phyloP scores from a whole-genome alignment of 2,329 filamentous ascomycete species.

The Helminthosporium solani region DNA sequence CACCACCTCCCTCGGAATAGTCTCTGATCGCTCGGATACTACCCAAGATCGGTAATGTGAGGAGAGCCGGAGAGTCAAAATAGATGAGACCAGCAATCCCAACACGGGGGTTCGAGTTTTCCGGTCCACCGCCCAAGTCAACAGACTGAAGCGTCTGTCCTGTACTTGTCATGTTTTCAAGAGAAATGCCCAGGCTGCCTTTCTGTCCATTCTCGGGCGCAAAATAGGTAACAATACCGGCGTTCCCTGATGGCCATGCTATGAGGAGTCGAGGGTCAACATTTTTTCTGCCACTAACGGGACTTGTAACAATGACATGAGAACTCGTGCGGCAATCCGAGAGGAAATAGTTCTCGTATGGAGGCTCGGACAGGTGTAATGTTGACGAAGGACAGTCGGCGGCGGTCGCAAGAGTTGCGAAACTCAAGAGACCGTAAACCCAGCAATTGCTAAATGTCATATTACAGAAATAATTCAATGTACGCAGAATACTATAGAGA shows the following conservation, averaged over 20 bases:
- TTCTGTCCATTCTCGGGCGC: slow-evolving; percentile 55
- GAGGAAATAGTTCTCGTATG: slow-evolving; percentile 66
- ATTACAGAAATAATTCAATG: no score
- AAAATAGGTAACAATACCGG: slow-evolving; percentile 60
- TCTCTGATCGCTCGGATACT: slow-evolving; percentile 65
- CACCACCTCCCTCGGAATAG: slow-evolving; percentile 59
- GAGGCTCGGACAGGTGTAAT: slow-evolving; percentile 55
- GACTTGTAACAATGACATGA: slow-evolving; percentile 63
- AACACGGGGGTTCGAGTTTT: slow-evolving; percentile 45
- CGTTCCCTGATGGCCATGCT: slow-evolving; percentile 67
- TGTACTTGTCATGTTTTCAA: slow-evolving; percentile 52
- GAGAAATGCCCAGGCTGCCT: slow-evolving; percentile 54
- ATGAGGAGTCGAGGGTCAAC: slow-evolving; percentile 59
- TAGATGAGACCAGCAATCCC: slow-evolving; percentile 56
- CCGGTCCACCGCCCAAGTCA: slow-evolving; percentile 34
- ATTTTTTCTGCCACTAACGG: slow-evolving; percentile 56
- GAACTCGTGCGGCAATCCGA: slow-evolving; percentile 62
- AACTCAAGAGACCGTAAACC: neutral
- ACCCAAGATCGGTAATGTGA: slow-evolving; percentile 60
- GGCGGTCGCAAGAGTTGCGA: neutral
- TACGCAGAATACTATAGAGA: no score
- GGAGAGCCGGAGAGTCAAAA: slow-evolving; percentile 59
- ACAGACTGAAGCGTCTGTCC: slow-evolving; percentile 52
- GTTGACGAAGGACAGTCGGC: slow-evolving; percentile 19
- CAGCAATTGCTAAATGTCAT: no score